Evolutionary conservation across 2,329 filamentous ascomycete genomes (phyloP).

Genomic region (Microdochium bolleyi): DNA sequence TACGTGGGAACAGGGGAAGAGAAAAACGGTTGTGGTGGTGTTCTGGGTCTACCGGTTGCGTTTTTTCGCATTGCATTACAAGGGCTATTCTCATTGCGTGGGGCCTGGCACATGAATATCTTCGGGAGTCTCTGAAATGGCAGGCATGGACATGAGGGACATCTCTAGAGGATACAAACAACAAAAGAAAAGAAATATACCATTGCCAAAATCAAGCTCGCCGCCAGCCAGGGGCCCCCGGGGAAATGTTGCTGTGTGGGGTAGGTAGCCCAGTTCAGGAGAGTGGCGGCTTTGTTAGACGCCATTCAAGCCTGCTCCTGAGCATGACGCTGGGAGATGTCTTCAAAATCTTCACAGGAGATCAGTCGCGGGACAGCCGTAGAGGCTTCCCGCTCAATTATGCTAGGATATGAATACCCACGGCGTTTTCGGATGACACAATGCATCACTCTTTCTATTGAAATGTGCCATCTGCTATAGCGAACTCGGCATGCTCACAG

Average conservation of each 20-base stretch:
- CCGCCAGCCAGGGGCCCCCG: neutral
- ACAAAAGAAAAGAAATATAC: neutral
- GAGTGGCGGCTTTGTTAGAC: neutral
- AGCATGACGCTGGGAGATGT: neutral
- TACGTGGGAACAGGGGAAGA: slow-evolving; percentile 2
- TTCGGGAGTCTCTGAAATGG: neutral
- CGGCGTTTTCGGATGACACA: neutral
- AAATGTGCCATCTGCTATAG: neutral
- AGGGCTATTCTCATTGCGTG: neutral
- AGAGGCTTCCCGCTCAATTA: neutral
- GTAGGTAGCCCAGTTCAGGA: neutral
- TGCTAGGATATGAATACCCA: neutral
- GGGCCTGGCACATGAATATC: neutral
- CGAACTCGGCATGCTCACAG: neutral
- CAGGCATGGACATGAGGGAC: neutral
- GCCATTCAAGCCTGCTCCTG: neutral
- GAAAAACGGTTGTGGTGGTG: slow-evolving; percentile 10
- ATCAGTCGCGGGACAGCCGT: too few species aligned
- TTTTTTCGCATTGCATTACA: slow-evolving; percentile 19
- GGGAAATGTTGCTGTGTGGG: neutral
- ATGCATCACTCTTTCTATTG: neutral
- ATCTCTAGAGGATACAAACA: neutral
- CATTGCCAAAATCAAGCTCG: neutral
- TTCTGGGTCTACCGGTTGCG: slow-evolving; percentile 21
- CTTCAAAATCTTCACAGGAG: neutral